Percentiles rank a stretch among this genome's conserved stretches.
These are phyloP conservation scores for Naganishia friedmannii DNA, from an alignment of 768 basidiomycete genomes.

Conservation along the genomic window DNA sequence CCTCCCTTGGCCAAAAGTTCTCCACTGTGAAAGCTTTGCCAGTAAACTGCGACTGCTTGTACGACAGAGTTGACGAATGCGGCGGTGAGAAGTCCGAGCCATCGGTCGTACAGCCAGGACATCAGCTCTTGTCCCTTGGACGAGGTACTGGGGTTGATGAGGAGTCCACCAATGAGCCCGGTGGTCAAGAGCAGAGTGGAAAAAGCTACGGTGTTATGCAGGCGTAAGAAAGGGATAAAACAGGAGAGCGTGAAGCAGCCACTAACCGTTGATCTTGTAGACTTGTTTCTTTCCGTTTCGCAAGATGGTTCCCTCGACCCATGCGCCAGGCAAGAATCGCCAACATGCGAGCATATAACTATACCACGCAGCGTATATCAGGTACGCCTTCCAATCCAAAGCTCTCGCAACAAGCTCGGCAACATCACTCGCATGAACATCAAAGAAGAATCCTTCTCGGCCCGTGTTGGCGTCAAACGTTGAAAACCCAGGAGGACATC, in stretches of 20 bases:
- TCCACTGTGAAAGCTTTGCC: slow-evolving; percentile 64
- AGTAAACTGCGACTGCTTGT: slow-evolving; percentile 72
- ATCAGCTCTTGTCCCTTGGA: slow-evolving; percentile 70
- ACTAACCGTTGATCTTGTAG: slow-evolving; percentile 93
- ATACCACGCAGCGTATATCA: slow-evolving; percentile 85
- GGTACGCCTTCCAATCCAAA: slow-evolving; percentile 75
- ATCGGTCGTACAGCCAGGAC: slow-evolving; percentile 88
- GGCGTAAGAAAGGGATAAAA: too few relatives aligned
- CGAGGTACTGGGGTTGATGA: slow-evolving; percentile 56
- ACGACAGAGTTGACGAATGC: slow-evolving; percentile 71
- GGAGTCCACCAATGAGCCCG: slow-evolving; percentile 66
- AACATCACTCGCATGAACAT: slow-evolving; percentile 28
- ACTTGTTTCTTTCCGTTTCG: slow-evolving; percentile 71
- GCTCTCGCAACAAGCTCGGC: slow-evolving; percentile 56
- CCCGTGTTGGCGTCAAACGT: slow-evolving; percentile 12
- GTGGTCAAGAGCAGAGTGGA: slow-evolving; percentile 78
- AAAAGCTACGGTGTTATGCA: slow-evolving; percentile 46
- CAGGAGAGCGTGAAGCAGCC: too few relatives aligned
- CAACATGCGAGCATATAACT: slow-evolving; percentile 78
- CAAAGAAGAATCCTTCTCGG: slow-evolving; percentile 33
- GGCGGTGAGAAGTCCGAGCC: slow-evolving; percentile 82
- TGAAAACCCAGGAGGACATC: slow-evolving; percentile 42
- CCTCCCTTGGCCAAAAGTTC: slow-evolving; percentile 86
- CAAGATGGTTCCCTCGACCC: slow-evolving; percentile 66
- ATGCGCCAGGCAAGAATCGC: slow-evolving; percentile 71